These are phyloP conservation scores for Colletotrichum orchidophilum DNA, from an alignment of 2,329 filamentous ascomycete species.

Conservation along the genomic window DNA sequence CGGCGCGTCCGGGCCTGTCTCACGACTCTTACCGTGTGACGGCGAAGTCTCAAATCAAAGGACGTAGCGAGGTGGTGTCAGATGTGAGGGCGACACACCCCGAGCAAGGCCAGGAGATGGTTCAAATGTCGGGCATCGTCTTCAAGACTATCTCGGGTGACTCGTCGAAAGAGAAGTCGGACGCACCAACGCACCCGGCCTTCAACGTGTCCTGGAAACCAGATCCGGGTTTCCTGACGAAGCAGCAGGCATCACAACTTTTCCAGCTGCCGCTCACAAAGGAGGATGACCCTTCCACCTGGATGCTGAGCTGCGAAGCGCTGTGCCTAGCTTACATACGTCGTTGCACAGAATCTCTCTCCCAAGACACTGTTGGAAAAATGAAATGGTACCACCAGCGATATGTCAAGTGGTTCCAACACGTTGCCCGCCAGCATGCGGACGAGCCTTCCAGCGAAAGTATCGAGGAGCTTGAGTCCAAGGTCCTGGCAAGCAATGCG, in stretches of 20 bases:
- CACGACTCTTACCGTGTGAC: constrained; percentile 36
- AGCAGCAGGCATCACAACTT: constrained; percentile 24
- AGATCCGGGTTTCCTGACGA: constrained; percentile 34
- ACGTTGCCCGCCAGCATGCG: constrained; percentile 2
- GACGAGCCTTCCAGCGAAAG: not conserved
- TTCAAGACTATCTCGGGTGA: constrained; percentile 33
- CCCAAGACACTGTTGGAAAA: not conserved
- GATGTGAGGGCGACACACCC: constrained; percentile 33
- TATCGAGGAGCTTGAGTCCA: constrained; percentile 27
- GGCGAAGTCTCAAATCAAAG: constrained; percentile 17
- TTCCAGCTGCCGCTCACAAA: constrained; percentile 30
- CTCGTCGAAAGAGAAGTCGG: not conserved
- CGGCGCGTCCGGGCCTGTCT: not conserved
- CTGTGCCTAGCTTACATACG: constrained; percentile 30
- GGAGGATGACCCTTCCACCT: constrained; percentile 32
- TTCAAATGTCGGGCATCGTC: constrained; percentile 33
- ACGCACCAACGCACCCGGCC: constrained; percentile 21
- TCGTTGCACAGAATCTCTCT: not conserved
- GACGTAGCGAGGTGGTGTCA: constrained; percentile 25
- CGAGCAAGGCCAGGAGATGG: constrained; percentile 27
- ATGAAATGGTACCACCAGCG: constrained; percentile 28
- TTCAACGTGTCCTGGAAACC: constrained; percentile 37
- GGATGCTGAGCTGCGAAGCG: constrained; percentile 35
- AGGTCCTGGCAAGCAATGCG: constrained; percentile 20
- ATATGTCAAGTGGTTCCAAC: constrained; percentile 34